Evolutionary conservation across 2,329 filamentous ascomycete species (phyloP).

Genomic region (Malbranchea zuffiana): DNA sequence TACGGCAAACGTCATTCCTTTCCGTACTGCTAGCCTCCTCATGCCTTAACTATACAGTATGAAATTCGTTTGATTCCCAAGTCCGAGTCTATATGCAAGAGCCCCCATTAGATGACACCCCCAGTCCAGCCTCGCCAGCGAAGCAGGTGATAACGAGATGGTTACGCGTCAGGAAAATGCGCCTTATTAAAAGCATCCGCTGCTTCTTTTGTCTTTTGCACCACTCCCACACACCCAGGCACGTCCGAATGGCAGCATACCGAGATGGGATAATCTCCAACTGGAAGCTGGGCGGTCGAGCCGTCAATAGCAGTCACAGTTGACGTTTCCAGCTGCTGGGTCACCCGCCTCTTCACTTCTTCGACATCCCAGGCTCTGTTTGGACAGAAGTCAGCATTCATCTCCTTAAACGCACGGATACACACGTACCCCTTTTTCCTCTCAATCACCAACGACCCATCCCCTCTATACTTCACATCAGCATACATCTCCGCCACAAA

Average conservation of each 20-base stretch:
- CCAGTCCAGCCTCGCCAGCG: too few relatives aligned
- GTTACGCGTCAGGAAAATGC: too few relatives aligned
- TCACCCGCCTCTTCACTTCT: conserved; percentile 33
- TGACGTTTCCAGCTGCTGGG: conserved; percentile 33
- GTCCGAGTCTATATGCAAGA: too few relatives aligned
- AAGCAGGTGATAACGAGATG: too few relatives aligned
- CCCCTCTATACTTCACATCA: conserved; percentile 45
- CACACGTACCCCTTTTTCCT: conserved; percentile 39
- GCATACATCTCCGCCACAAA: conserved; percentile 47
- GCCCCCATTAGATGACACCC: too few relatives aligned
- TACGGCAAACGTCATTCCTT: too few relatives aligned
- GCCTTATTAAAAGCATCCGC: conserved; percentile 35
- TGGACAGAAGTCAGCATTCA: too few relatives aligned
- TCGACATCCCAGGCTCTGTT: conserved; percentile 35
- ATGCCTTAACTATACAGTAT: too few relatives aligned
- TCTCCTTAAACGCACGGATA: not conserved
- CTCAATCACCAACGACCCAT: conserved; percentile 45
- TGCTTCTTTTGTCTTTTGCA: conserved; percentile 30
- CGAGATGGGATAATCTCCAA: conserved; percentile 34
- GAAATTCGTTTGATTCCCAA: too few relatives aligned
- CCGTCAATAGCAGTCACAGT: conserved; percentile 36
- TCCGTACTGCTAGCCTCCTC: too few relatives aligned
- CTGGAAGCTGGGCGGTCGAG: conserved; percentile 27
- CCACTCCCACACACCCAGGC: conserved; percentile 37
- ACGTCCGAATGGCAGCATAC: conserved; percentile 41